Conservation (phyloP, 2,329 filamentous ascomycete species). For the Aspergillus bombycis region DNA sequence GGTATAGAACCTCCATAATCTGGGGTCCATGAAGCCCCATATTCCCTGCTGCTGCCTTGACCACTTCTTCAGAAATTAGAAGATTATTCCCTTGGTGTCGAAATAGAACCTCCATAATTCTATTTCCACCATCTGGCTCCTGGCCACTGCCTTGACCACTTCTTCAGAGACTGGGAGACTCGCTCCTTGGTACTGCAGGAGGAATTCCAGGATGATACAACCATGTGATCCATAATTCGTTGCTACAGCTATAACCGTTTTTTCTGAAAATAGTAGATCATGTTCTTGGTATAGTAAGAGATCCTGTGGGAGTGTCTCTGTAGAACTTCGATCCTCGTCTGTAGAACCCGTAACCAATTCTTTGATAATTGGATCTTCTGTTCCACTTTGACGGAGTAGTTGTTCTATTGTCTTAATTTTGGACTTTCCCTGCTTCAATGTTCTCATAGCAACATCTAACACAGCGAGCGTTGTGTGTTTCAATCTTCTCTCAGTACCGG, state of each 20-base stretch:
- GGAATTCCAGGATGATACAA: neutral
- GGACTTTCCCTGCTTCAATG: rapidly evolving
- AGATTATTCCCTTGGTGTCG: neutral
- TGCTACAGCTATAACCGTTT: neutral
- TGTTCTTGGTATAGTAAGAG: neutral
- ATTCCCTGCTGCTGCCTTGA: neutral
- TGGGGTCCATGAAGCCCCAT: too few species aligned
- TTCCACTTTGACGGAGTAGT: neutral
- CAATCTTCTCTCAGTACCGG: neutral
- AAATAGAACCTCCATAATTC: neutral
- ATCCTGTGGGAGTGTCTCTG: neutral
- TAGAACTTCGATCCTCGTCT: rapidly evolving
- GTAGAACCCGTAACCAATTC: neutral
- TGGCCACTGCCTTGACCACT: neutral
- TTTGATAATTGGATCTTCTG: neutral
- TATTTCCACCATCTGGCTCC: neutral
- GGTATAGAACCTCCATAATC: neutral
- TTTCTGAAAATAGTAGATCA: neutral
- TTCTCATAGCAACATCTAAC: neutral
- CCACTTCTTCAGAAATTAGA: neutral
- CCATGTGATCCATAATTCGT: neutral
- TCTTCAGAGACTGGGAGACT: neutral
- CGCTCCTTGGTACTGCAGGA: neutral
- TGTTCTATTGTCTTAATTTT: neutral
- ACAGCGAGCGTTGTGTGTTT: neutral